A percentile compares a stretch with the other conserved stretches of the same genome.
These are phyloP conservation scores for Pichia eremophila DNA, from an alignment of 805 yeast species.

Conservation along the genomic window DNA sequence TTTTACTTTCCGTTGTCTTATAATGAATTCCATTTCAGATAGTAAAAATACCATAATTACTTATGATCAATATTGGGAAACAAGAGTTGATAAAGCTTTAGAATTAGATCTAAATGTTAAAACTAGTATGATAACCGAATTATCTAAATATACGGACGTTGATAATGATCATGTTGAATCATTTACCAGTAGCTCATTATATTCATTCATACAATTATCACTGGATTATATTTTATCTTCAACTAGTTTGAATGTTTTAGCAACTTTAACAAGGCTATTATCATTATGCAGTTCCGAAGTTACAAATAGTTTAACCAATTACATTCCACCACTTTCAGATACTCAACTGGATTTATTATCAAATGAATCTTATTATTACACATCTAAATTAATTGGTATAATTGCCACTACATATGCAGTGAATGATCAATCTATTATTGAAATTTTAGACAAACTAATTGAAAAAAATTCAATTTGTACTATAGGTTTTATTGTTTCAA, in stretches of 20 bases:
- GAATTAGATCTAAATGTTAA: slow-evolving; percentile 50
- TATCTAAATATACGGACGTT: slow-evolving; percentile 9
- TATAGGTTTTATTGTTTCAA: slow-evolving; percentile 37
- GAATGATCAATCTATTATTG: slow-evolving; percentile 8
- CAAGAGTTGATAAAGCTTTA: slow-evolving; percentile 59
- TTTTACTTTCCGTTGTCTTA: slow-evolving; percentile 50
- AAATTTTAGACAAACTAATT: slow-evolving; percentile 6
- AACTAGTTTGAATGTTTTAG: slow-evolving; percentile 7
- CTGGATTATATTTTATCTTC: slow-evolving; percentile 19
- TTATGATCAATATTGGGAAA: slow-evolving; percentile 66
- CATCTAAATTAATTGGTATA: slow-evolving; percentile 22
- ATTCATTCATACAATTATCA: slow-evolving; percentile 24
- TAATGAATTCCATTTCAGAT: slow-evolving; percentile 49
- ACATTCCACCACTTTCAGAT: slow-evolving; percentile 10
- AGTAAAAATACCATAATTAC: slow-evolving; percentile 46
- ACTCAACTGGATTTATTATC: slow-evolving; percentile 14
- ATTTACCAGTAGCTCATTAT: slow-evolving; percentile 9
- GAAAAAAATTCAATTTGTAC: slow-evolving; percentile 20
- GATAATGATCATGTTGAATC: slow-evolving; percentile 10
- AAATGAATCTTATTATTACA: slow-evolving; percentile 16
- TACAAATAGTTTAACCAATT: slow-evolving; percentile 9
- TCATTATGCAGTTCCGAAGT: slow-evolving; percentile 16
- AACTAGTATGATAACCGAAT: slow-evolving; percentile 15
- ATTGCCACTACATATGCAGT: slow-evolving; percentile 29
- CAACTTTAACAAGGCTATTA: slow-evolving; percentile 17